Evolutionary conservation across 2,329 filamentous ascomycete species (phyloP), one percentile per base, ranked within the genome.

Genomic region (Phoma sp.): DNA sequence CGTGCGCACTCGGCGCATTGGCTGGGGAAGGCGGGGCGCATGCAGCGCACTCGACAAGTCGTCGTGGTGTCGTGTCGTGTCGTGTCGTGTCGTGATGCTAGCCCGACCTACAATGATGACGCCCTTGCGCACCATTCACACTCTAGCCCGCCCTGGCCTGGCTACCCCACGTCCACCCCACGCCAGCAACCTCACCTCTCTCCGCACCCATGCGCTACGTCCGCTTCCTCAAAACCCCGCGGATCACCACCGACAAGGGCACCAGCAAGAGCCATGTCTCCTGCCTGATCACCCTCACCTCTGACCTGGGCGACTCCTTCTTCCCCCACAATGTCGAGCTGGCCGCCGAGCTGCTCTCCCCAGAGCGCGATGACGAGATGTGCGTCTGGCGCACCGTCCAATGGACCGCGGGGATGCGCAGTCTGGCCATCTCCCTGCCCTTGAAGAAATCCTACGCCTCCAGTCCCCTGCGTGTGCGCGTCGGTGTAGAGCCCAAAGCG

Each of bases 231-330:
- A 90, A 89, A 65, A 77, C 84, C 2, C 87, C 88, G 9, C 78
- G 79, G 50, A 74, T 81, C 36, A 66, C 71, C 37, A 55, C 68
- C 24, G 75, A 77, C 27, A 68, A 80, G 51, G 49, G 58, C 62
- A 1, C 48, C 55, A 9, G 15, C 35, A 66, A 55, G 39, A 24
- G 29, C 8, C 47, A 65, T 3, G 53, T 73, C 17, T 49, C 43
- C 24, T 70, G 66, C 39, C 77, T 86, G 27, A 77, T 90, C 55
- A 88, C 87, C 35, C 81, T 90, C 67, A 88, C 86, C 10, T 89
- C 87, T 22, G 88, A 91, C 67, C 77, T 91, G 7, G 88, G 88
- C 17, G 87, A 89, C 64, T 81, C 80, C 0, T 88, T 88, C 67
- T 80, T 85, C 38, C 78, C 81, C n/a, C 66, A 76, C 39, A 74